Evolutionary conservation across 169 alveolate genomes (phyloP), one percentile per base, ranked within the genome.

Genomic region (Haemoproteus tartakovskyi): DNA sequence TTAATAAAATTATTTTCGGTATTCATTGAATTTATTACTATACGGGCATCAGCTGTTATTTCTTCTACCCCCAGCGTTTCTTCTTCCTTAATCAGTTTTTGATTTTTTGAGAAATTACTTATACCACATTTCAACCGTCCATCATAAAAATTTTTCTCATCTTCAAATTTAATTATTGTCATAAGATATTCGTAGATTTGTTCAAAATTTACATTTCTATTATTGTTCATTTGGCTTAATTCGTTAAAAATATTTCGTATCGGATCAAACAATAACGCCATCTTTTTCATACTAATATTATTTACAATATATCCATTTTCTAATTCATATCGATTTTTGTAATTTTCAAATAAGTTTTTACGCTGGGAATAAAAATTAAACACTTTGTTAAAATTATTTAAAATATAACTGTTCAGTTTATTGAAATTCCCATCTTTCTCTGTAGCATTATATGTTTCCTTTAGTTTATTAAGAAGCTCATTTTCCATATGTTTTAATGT

Each of bases 231-330:
- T 48, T 74, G 61, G 14, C 46, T 74, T 2, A 74, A 48, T 16
- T 43, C 41, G 4, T 12, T 8, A 48, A 56, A 74, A 1, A 74
- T 36, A 56, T 74, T 78, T 48, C 57, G 54, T 0, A 43, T 9
- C 1, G 84, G 84, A 37, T 56, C 43, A 36, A 74, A 74, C 5
- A 74, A 5, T 26, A 74, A 38, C n/a, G 84, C 57, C 1, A 60
- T 50, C 1, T 30, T 14, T 45, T 38, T 54, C 18, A 29, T 45
- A 22, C 43, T 30, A 9, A 0, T 19, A 8, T 18, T 47, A 48
- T 56, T 56, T 18, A 56, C 5, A 16, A 74, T 74, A 47, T 33
- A 36, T 24, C 84, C 84, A 3, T 74, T 78, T 12, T 50, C 38
- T 21, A 74, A 21, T 18, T 74, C 84, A 18, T 74, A 74, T 18